Conservation (phyloP, 768 basidiomycete species). For the Auricularia auricula-judae region DNA sequence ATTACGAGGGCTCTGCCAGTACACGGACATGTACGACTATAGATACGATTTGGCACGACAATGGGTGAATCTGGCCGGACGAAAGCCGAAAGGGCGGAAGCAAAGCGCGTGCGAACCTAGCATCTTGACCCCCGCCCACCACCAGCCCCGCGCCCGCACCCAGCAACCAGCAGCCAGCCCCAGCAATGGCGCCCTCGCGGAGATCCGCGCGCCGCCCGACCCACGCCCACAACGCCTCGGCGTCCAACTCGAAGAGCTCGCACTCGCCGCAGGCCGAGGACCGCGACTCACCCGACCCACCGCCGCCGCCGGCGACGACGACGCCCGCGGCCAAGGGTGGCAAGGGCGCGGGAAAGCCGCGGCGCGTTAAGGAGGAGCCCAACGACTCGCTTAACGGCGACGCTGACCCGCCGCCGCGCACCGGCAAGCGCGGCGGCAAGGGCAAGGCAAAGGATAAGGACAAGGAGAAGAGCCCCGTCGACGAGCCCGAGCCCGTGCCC, state of each 20-base stretch:
- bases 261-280: not conserved
- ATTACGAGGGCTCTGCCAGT: not conserved
- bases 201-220: not conserved
- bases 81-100: no score
- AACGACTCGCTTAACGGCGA: not conserved
- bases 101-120: no score
- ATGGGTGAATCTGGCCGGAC: no score
- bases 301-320: not conserved
- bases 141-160: not conserved
- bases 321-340: not conserved
- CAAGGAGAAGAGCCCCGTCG: not conserved
- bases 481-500: conserved; percentile 23
- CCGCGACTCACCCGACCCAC: not conserved
- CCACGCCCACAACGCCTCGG: not conserved
- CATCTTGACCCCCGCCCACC: not conserved
- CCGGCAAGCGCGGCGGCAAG: not conserved
- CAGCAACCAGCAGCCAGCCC: not conserved
- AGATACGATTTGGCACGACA: no score
- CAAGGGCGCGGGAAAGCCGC: not conserved
- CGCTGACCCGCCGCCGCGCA: not conserved
- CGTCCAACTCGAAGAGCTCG: not conserved
- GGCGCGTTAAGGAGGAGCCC: conserved; percentile 1
- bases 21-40: no score
- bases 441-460: not conserved
- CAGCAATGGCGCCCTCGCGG: not conserved